These are phyloP conservation scores for Ogataea glucozyma DNA, from an alignment of 805 yeast species.

Conservation along the genomic window DNA sequence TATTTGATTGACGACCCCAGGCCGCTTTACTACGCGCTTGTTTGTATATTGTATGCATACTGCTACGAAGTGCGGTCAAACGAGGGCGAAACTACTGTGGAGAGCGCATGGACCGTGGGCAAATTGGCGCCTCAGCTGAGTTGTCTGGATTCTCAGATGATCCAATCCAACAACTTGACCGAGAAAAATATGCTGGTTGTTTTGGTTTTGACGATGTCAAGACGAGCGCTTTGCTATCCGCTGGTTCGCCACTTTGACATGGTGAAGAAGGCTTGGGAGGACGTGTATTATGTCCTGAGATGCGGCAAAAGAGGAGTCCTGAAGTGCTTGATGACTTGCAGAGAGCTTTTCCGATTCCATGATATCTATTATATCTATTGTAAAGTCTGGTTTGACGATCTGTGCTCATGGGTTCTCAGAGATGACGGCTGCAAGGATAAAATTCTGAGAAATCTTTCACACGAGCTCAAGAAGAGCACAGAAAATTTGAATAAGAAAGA, in stretches of 20 bases:
- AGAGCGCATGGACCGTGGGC: slow-evolving; percentile 94
- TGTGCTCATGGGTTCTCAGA: slow-evolving; percentile 69
- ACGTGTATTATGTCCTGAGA: slow-evolving; percentile 61
- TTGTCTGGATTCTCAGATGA: slow-evolving; percentile 62
- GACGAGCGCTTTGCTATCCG: slow-evolving; percentile 80
- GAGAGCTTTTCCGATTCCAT: slow-evolving; percentile 78
- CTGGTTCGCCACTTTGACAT: slow-evolving; percentile 71
- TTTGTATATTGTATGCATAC: slow-evolving; percentile 70
- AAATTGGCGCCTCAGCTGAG: slow-evolving; percentile 78
- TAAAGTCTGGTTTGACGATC: slow-evolving; percentile 72
- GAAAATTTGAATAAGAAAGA: slow-evolving; percentile 42
- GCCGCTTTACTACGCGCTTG: slow-evolving; percentile 59
- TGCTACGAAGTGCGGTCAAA: slow-evolving; percentile 76
- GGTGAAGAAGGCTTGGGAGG: slow-evolving; percentile 67
- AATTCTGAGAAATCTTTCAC: slow-evolving; percentile 62
- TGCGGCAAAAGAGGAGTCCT: slow-evolving; percentile 71
- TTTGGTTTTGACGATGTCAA: slow-evolving; percentile 57
- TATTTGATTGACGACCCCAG: slow-evolving; percentile 57
- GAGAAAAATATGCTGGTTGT: slow-evolving; percentile 47
- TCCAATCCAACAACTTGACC: slow-evolving; percentile 36
- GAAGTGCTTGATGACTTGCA: slow-evolving; percentile 55
- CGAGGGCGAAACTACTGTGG: slow-evolving; percentile 69
- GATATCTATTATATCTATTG: slow-evolving; percentile 85
- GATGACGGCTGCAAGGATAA: slow-evolving; percentile 57
- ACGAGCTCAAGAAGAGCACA: slow-evolving; percentile 54